Base-by-base conservation (phyloP, 768 basidiomycete genomes). In the Lactarius vividus region DNA sequence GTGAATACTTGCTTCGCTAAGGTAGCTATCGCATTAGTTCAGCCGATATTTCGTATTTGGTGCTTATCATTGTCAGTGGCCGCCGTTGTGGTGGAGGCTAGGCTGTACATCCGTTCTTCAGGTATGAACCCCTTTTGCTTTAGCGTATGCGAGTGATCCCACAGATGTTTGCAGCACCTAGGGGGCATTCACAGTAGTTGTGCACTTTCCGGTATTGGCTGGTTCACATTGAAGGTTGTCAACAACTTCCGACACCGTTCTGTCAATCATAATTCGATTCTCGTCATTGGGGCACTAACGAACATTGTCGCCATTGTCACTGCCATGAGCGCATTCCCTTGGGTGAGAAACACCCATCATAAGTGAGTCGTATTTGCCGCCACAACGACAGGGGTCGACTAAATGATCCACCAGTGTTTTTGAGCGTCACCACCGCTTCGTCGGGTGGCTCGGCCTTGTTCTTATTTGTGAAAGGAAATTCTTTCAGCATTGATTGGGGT, bases 1-100 rank as follows among this genome's bases (percentile, higher is more conserved):
- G 82, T 90, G 68, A 93, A 91, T 73, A 89, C 85, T 0, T 75
- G 82, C 33, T 92, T 94, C 67, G 88, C 89, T 20, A 92, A 89
- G 82, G 87, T 85, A 69, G 15, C 75, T 67, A 29, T 53, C 26
- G 1, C 29, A 29, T 6, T 40, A 42, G 53, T 40, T 20, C 59
- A 20, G 44, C 63, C 44, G 55, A 31, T 59, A 57, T 63, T 37
- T 59, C 31, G 9, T 31, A 13, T 40, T 16, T 52, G 20, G 52
- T 42, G 59, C 55, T 62, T 18, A 44, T 64, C 35, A 31, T 54
- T 33, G 49, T 15, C 71, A 89, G 86, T 91, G 89, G 89, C 76
- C 89, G 1, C 89, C 89, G 23, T 78, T 91, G 33, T 84, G 82
- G 82, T 90, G 82, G 76, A 82, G 89, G 64, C 79, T 91, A 23